A percentile compares a stretch with the other conserved stretches of the same genome.
These are phyloP conservation scores for Mallotus japonicus DNA, from an alignment of 441 rosid species.

Conservation along the genomic window DNA sequence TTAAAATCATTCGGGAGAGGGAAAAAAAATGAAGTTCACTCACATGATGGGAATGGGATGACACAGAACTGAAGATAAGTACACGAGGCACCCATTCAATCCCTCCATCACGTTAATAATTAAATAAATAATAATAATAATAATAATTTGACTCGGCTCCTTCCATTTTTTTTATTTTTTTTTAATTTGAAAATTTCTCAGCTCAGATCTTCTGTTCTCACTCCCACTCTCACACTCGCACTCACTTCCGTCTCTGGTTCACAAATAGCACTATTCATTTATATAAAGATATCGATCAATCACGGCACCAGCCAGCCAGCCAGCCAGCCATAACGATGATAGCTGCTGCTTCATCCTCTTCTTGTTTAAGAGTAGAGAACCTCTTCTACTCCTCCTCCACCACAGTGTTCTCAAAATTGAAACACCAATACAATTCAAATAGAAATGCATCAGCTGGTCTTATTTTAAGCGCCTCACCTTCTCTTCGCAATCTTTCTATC, in stretches of 20 bases:
- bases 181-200: neutral
- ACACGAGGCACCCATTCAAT: conserved; percentile 13
- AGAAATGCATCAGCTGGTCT: conserved; percentile 17
- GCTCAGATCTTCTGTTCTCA: neutral
- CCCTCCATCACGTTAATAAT: neutral
- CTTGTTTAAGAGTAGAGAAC: conserved; percentile 39
- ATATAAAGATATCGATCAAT: too few species aligned
- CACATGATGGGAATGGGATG: neutral
- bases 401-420: conserved; percentile 18
- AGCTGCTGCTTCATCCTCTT: conserved; percentile 16
- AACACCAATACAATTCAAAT: conserved; percentile 17
- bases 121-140: too few species aligned
- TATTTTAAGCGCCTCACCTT: conserved; percentile 14
- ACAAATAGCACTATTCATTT: neutral
- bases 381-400: conserved; percentile 22
- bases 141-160: too few species aligned
- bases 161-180: neutral
- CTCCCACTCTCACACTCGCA: neutral
- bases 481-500: conserved; percentile 25
- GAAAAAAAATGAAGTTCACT: neutral
- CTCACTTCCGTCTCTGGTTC: neutral
- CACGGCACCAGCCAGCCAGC: neutral
- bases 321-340: neutral
- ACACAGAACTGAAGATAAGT: neutral
- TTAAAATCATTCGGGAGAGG: neutral